Conservation (phyloP, 140 eudicot species). For the Stevia rebaudiana region DNA sequence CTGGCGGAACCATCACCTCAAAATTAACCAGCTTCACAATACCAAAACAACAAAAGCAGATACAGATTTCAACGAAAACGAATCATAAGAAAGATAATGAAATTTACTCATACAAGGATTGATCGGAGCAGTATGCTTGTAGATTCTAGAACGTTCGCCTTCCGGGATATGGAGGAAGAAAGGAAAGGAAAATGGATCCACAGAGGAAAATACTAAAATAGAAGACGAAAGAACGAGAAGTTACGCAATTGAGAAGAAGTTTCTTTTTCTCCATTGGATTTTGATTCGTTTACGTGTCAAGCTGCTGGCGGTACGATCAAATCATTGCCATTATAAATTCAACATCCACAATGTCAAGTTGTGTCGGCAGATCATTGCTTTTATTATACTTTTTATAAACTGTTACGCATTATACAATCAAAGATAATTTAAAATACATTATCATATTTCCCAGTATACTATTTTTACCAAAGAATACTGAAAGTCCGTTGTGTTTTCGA, state of each 20-base stretch:
- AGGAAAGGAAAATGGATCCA: not conserved
- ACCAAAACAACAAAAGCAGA: not conserved
- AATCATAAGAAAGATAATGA: constrained; percentile 1
- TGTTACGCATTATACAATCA: too few species aligned
- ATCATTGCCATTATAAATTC: not conserved
- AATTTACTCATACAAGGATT: too few species aligned
- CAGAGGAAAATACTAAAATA: not conserved
- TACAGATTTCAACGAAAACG: not conserved
- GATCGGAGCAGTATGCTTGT: constrained; percentile 11
- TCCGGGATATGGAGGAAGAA: not conserved
- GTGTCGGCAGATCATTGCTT: constrained; percentile 13
- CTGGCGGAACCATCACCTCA: constrained; percentile 43
- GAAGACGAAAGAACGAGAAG: constrained; percentile 21
- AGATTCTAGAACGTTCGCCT: constrained; percentile 74
- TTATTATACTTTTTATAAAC: too few species aligned
- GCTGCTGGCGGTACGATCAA: constrained; percentile 17
- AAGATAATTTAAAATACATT: too few species aligned
- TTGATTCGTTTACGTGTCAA: constrained; percentile 27
- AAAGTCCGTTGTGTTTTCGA: too few species aligned
- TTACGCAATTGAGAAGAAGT: constrained; percentile 33
- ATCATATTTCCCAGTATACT: too few species aligned
- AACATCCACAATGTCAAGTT: constrained; percentile 16
- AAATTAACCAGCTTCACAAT: not conserved
- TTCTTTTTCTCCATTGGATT: constrained; percentile 22
- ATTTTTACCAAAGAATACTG: too few species aligned